These are phyloP conservation scores for Chalciporus pseudorubinellus DNA, from an alignment of 768 basidiomycete species.

Conservation along the genomic window DNA sequence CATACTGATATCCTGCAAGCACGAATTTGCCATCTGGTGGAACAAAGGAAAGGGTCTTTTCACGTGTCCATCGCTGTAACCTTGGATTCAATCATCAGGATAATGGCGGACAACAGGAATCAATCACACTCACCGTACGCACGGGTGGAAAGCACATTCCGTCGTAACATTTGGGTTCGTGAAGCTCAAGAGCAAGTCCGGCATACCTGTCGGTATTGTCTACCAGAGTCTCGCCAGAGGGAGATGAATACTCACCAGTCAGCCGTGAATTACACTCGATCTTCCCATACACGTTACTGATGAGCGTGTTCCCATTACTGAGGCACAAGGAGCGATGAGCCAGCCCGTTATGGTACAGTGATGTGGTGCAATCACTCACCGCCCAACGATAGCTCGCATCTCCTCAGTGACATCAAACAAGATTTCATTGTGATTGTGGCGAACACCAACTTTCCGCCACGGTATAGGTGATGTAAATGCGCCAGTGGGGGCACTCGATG, in stretches of 20 bases:
- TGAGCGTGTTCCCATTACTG: conserved; percentile 68
- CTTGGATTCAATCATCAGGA: conserved; percentile 38
- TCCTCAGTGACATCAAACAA: conserved; percentile 90
- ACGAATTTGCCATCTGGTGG: conserved; percentile 91
- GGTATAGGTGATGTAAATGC: conserved; percentile 89
- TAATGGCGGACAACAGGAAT: neutral
- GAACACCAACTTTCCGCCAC: conserved; percentile 84
- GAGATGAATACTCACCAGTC: conserved; percentile 52
- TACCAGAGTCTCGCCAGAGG: neutral
- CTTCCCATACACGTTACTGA: conserved; percentile 69
- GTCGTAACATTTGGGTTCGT: conserved; percentile 68
- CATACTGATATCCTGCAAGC: conserved; percentile 79
- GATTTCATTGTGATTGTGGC: conserved; percentile 87
- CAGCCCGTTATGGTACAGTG: neutral
- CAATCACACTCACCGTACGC: conserved; percentile 64
- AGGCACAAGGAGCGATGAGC: neutral
- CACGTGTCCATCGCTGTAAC: conserved; percentile 74
- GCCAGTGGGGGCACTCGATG: conserved; percentile 38
- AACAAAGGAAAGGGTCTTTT: conserved; percentile 81
- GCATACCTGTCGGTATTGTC: conserved; percentile 57
- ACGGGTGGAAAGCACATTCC: conserved; percentile 89
- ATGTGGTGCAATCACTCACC: conserved; percentile 16
- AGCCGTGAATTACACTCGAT: conserved; percentile 76
- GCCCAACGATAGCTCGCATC: conserved; percentile 48
- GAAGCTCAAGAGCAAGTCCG: conserved; percentile 81